Base-by-base conservation (phyloP, 2,329 filamentous ascomycete species). In the Magnaporthales sp. region DNA sequence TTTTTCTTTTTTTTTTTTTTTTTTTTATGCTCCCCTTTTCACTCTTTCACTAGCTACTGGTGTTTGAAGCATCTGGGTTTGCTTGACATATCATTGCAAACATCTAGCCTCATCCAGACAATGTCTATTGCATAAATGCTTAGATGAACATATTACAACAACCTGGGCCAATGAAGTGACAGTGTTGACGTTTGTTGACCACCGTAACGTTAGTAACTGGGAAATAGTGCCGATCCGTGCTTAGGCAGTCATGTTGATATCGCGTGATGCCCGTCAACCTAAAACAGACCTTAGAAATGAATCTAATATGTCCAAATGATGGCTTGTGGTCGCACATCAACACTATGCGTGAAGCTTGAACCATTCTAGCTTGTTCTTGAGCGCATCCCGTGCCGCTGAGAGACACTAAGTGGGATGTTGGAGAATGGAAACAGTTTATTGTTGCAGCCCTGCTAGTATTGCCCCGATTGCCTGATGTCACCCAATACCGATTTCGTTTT, bases 1-100 rank as follows among this genome's bases (percentile, higher is more conserved):
- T 69, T 51, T 62, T 60, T 66, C 63, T 64, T 68, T 69, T 67
- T 63, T 67, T 65, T 70, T 67, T 62, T 29, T 9, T 66, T 65
- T 64, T 64, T 62, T 65, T 61, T n/a, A n/a, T n/a, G n/a, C n/a
- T n/a, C 54, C 15, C 22, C 62, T 38, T 58, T 58, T 4, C 22
- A 13, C 11, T 26, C 22, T 58, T 58, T 24, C 22, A 5, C 22
- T 26, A 26, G 24, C 3, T 58, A 3, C 54, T 58, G 54, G 22
- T n/a, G 15, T 46, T 6, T 46, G 38, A 46, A 46, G 15, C 38
- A 46, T 46, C 2, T 7, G 19, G n/a, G 38, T 46, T 46, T 46
- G 38, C 38, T 46, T 46, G 38, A 46, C 15, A 46, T 46, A 46
- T 46, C 38, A n/a, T n/a, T 46, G 38, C 38, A 46, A 46, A 46